Evolutionary conservation across 768 basidiomycete species (phyloP).

Genomic region (Termitomyces titanicus): DNA sequence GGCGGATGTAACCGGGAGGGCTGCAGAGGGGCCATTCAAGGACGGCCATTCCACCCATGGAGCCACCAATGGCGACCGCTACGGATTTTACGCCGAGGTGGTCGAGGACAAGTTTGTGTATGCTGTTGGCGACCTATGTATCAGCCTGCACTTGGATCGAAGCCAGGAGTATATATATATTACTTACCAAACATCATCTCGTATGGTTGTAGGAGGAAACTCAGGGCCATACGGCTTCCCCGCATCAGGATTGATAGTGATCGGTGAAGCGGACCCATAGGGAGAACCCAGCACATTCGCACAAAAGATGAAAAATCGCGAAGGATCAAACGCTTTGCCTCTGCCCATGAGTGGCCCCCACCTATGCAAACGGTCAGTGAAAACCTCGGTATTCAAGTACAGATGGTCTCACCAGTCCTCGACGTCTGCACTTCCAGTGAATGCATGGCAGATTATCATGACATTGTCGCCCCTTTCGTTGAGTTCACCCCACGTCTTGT

Average conservation of each 20-base stretch:
- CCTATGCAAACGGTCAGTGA: constrained; percentile 53
- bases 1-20: constrained; percentile 68
- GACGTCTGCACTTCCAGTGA: constrained; percentile 95
- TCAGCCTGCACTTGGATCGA: not conserved
- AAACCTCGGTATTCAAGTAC: not conserved
- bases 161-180: not conserved
- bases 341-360: constrained; percentile 96
- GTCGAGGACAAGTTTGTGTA: constrained; percentile 86
- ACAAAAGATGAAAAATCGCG: constrained; percentile 72
- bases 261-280: constrained; percentile 88
- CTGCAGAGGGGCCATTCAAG: constrained; percentile 94
- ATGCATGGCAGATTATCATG: constrained; percentile 97
- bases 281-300: constrained; percentile 70
- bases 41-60: constrained; percentile 98
- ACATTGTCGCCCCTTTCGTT: constrained; percentile 81
- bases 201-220: constrained; percentile 86
- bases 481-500: constrained; percentile 94
- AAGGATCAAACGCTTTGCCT: constrained; percentile 87
- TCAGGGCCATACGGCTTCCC: constrained; percentile 83
- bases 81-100: constrained; percentile 76
- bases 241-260: constrained; percentile 80
- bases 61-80: constrained; percentile 92
- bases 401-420: constrained; percentile 81
- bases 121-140: constrained; percentile 36
- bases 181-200: constrained; percentile 86